These are phyloP conservation scores for Plasmodium inui DNA, from an alignment of 169 alveolate species.

Conservation along the genomic window DNA sequence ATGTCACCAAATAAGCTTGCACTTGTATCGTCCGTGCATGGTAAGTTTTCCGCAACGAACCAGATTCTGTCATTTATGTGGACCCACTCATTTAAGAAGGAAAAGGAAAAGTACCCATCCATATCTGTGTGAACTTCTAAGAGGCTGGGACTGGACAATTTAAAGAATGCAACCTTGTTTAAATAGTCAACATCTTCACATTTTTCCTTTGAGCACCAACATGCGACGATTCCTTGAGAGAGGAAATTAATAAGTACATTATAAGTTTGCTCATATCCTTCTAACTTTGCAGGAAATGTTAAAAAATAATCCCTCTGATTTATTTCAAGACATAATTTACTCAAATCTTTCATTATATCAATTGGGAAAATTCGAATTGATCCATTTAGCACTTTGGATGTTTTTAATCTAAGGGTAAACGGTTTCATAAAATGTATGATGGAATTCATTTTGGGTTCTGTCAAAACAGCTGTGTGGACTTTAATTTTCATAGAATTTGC, in stretches of 20 bases:
- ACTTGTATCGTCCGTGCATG: slow-evolving; percentile 9
- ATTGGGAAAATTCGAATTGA: slow-evolving; percentile 57
- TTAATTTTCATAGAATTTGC: slow-evolving; percentile 14
- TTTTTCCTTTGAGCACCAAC: slow-evolving; percentile 54
- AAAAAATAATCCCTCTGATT: slow-evolving; percentile 10
- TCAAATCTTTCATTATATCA: slow-evolving; percentile 51
- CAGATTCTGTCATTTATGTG: slow-evolving; percentile 51
- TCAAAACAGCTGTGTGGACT: slow-evolving; percentile 44
- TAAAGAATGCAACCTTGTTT: slow-evolving; percentile 63
- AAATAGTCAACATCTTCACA: slow-evolving; percentile 56
- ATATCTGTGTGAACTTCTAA: slow-evolving; percentile 61
- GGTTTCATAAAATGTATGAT: slow-evolving; percentile 28
- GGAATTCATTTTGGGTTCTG: slow-evolving; percentile 50
- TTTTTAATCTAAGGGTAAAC: slow-evolving; percentile 36
- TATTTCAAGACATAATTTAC: slow-evolving; percentile 59
- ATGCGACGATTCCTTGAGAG: slow-evolving; percentile 51
- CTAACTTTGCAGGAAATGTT: background rate
- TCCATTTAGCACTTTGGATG: slow-evolving; percentile 40
- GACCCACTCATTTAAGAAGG: slow-evolving; percentile 30
- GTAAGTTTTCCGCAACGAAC: slow-evolving; percentile 17
- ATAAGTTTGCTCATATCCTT: slow-evolving; percentile 40
- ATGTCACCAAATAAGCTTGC: slow-evolving; percentile 17
- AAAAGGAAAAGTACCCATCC: slow-evolving; percentile 41
- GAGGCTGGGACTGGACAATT: slow-evolving; percentile 22
- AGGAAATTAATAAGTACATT: slow-evolving; percentile 25